Conservation (phyloP, 1,284 basidiomycete species). For the Cryptococcus sp. region DNA sequence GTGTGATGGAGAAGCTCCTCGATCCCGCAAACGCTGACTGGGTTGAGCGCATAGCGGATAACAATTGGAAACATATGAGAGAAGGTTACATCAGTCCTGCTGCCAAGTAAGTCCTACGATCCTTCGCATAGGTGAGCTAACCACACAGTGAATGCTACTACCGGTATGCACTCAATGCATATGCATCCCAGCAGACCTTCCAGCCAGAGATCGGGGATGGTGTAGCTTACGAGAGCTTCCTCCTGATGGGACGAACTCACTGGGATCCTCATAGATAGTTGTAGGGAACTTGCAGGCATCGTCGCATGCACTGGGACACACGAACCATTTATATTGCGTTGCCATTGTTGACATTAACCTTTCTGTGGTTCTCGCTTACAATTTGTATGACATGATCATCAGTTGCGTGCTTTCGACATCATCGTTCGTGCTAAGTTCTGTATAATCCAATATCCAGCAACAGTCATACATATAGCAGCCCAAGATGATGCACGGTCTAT, state of each 20-base stretch:
- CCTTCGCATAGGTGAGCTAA: neutral
- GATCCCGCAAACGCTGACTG: slow-evolving; percentile 15
- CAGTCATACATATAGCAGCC: no score
- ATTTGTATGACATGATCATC: no score
- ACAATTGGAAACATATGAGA: slow-evolving; percentile 32
- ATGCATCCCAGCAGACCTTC: slow-evolving; percentile 29
- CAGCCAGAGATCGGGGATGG: slow-evolving; percentile 27
- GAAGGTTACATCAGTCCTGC: slow-evolving; percentile 38
- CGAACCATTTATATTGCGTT: no score
- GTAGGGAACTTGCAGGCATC: no score
- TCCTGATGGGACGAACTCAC: slow-evolving; percentile 34
- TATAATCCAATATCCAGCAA: no score
- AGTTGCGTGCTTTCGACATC: no score
- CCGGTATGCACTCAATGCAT: slow-evolving; percentile 20
- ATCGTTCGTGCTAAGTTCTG: no score
- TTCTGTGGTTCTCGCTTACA: no score
- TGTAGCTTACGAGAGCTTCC: slow-evolving; percentile 35
- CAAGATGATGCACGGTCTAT: no score
- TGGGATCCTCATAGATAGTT: slow-evolving; percentile 43
- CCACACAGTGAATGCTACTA: slow-evolving; percentile 21
- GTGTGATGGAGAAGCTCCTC: slow-evolving; percentile 37
- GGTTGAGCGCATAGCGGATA: slow-evolving; percentile 37
- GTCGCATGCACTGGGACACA: no score
- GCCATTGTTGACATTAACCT: no score
- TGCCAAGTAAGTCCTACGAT: slow-evolving; percentile 28